Base-by-base conservation (phyloP, 1,139 yeast genomes). In the Yamadazyma diddensiae region DNA sequence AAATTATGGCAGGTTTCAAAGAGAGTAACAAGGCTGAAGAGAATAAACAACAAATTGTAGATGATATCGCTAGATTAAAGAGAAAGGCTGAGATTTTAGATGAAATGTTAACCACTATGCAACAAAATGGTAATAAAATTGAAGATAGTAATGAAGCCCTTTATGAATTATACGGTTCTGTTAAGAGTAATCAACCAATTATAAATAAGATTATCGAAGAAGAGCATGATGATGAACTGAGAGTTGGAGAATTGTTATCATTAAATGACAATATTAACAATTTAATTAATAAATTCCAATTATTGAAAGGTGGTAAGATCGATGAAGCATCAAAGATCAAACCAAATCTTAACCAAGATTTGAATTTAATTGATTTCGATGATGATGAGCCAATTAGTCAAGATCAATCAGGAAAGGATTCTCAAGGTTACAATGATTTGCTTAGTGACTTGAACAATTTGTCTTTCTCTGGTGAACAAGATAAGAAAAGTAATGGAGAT, bases 1-100 rank as follows among this genome's bases (percentile, higher is more conserved):
- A 90, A 55, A 80, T 92, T 47, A 90, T 92, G 97, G 95, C 98
- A 7, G 99, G 99, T 3, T 92, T 86, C 65, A 83, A 83, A 59
- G 94, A 86, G 43, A 96, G 94, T 55, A 62, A 71, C 27, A 63
- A 74, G 21, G 77, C 77, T 42, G 76, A 73, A 46, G 50, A 44
- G 30, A 84, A 87, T 46, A 79, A 79, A 49, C 87, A 86, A 40
- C 79, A 83, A 47, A 83, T 90, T 26, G 79, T 81, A 26, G 88
- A 84, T 45, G 98, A 94, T 52, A 70, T 94, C 36, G 88, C 85
- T 35, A 82, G 86, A 55, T 71, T 92, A 51, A 81, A 79, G 49
- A 77, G 96, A 39, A 92, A 92, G 62, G 86, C 88, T n/a, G 95
- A 86, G 46, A 70, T 94, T 36, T 77, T 92, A 44, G 83, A 83